Evolutionary conservation across 257 asterid species (phyloP), one percentile per base, ranked within the genome.

Genomic region (Scutellaria minor): DNA sequence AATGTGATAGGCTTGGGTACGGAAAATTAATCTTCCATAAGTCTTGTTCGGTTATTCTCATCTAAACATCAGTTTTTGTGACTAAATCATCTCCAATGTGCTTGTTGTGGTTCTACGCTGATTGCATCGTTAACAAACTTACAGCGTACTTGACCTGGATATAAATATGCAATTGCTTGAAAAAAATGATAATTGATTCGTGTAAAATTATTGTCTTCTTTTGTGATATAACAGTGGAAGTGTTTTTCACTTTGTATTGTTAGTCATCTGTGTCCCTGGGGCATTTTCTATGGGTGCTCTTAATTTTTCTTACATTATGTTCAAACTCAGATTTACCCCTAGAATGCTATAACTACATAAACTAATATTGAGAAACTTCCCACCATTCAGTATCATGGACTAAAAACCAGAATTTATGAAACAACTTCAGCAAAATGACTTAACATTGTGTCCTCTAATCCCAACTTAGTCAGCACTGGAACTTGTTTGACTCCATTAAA

Each of bases 371-470:
- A 60, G 59, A 60, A 66, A 62, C 47, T 51, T 72, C 64, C 41
- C 42, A 44, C 52, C 76, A 35, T 11, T 63, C 50, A 13, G 24
- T 66, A 44, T 20, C 45, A 46, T 61, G 11, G 68, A 45, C 40
- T 31, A 39, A 27, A 60, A 66, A 35, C n/a, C 68, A 6, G 54
- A 46, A 64, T 13, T 20, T 63, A 60, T 10, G 55, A 55, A 71
- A 47, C 13, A 54, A 65, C 15, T 64, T 6, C 40, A 20, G 61
- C 7, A 40, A 20, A 55, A 22, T 37, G 12, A 63, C 15, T 18
- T 70, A 15, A 53, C 45, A 50, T 71, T 72, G 41, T 31, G 27
- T 53, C 15, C n/a, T 72, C 12, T 71, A 22, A 12, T 52, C 35
- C 65, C 62, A 59, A 47, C 9, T 27, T 27, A 18, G 62, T 37